These are phyloP conservation scores for Yamadazyma philogaea DNA, from an alignment of 805 yeast species.

Conservation along the genomic window DNA sequence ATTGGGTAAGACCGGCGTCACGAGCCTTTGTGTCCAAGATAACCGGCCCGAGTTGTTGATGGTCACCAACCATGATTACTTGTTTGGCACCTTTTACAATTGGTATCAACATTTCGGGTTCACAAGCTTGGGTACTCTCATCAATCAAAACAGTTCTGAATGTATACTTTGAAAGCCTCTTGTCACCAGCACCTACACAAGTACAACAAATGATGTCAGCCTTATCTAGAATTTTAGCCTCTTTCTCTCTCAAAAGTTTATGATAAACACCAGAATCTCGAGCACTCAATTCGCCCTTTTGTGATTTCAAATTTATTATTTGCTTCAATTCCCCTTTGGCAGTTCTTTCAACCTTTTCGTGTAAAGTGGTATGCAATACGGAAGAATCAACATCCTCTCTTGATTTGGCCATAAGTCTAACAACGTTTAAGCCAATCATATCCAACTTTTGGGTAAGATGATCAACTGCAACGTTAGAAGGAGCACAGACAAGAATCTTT, in stretches of 20 bases:
- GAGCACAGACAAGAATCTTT: slow-evolving; percentile 84
- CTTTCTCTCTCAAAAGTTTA: slow-evolving; percentile 28
- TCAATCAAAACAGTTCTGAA: slow-evolving; percentile 84
- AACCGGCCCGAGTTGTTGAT: slow-evolving; percentile 93
- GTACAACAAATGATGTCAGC: slow-evolving; percentile 87
- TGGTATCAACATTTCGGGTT: slow-evolving; percentile 89
- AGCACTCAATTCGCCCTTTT: slow-evolving; percentile 64
- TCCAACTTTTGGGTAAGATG: slow-evolving; percentile 76
- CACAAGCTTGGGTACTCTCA: slow-evolving; percentile 92
- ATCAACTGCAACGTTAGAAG: slow-evolving; percentile 93
- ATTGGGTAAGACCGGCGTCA: slow-evolving; percentile 81
- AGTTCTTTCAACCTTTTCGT: slow-evolving; percentile 43
- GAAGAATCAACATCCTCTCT: slow-evolving; percentile 78
- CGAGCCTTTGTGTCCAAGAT: slow-evolving; percentile 77
- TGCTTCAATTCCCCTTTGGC: slow-evolving; percentile 60
- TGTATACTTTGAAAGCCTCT: slow-evolving; percentile 48
- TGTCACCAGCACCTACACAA: slow-evolving; percentile 89
- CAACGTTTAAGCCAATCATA: slow-evolving; percentile 70
- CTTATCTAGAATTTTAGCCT: slow-evolving; percentile 44
- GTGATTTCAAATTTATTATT: slow-evolving; percentile 55
- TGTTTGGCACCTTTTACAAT: slow-evolving; percentile 87
- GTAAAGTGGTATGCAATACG: slow-evolving; percentile 56
- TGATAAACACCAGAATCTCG: slow-evolving; percentile 43
- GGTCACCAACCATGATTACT: slow-evolving; percentile 89
- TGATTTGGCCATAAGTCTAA: slow-evolving; percentile 70